phyloP scores from a whole-genome alignment of 768 basidiomycete genomes.

The Cytidiella melzeri region DNA sequence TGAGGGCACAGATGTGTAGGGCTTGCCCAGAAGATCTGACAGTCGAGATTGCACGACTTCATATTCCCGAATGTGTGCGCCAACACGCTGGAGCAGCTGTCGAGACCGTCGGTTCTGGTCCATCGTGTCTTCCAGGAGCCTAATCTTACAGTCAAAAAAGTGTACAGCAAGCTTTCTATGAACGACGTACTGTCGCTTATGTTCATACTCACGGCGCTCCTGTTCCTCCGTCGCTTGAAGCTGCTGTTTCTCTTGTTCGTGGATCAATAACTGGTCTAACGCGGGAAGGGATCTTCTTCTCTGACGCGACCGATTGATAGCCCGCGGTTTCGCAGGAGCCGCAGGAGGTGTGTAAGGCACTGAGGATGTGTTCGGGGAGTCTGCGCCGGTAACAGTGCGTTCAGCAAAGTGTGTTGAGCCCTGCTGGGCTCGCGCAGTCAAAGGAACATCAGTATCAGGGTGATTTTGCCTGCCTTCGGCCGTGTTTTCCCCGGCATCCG shows the following conservation, averaged over 20 bases:
- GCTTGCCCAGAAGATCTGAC: constrained; percentile 40
- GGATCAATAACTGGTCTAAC: constrained; percentile 14
- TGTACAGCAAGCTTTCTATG: constrained; percentile 8
- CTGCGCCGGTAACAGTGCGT: not conserved
- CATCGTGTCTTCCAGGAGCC: constrained; percentile 53
- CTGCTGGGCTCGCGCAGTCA: constrained; percentile 4
- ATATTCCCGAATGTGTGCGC: constrained; percentile 57
- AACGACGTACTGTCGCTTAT: constrained; percentile 43
- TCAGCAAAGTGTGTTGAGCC: constrained; percentile 1
- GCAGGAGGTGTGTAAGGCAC: not conserved
- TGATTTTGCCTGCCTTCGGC: not conserved
- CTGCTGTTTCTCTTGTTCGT: constrained; percentile 30
- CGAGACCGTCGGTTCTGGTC: constrained; percentile 63
- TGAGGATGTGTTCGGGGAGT: not conserved
- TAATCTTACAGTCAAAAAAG: constrained; percentile 23
- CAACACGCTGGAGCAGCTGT: constrained; percentile 61
- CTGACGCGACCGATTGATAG: not conserved
- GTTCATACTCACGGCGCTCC: constrained; percentile 51
- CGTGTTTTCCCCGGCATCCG: not conserved
- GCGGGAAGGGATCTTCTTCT: constrained; percentile 29
- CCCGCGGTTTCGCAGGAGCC: not conserved
- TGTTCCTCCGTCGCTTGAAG: constrained; percentile 41
- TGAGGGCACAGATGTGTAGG: constrained; percentile 46
- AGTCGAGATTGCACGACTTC: constrained; percentile 52
- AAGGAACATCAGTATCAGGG: constrained; percentile 1